Evolutionary conservation across 2,329 filamentous ascomycete species (phyloP), one percentile per base, ranked within the genome.

Genomic region (Penicillium sp.): DNA sequence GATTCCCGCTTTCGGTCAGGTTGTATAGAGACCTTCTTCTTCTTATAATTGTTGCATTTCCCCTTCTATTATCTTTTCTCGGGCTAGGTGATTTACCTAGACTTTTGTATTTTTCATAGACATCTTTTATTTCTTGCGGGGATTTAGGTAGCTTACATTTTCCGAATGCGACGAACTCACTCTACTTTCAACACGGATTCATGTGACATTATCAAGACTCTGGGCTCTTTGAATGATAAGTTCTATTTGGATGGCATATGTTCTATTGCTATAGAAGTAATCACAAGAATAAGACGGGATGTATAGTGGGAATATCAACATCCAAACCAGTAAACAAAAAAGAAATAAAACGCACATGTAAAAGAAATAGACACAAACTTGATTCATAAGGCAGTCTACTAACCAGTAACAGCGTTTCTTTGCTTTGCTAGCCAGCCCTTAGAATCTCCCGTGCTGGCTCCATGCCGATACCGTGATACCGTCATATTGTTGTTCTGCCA

Each of bases 1-100:
- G 69, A 99, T 99, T 72, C 94, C 94, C 50, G 89, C 92, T 38
- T 97, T 97, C 76, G 90, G 85, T 69, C 85, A 86, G 75, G 73
- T 86, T 57, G 77, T 86, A 73, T 85, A 81, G 63, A 66, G 47
- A 51, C 42, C 55, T 46, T 58, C 48, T 51, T 60, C 50, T 57
- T 60, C n/a, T n/a, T 60, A 55, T 61, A 65, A 64, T 63, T 56
- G 40, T 53, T 57, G 52, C 50, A 61, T 57, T 58, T 53, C 56
- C 56, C 58, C 50, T 51, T 57, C 46, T 55, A 40, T 50, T 55
- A 40, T 49, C 56, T 37, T 57, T 52, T 59, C 35, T 31, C 32
- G 37, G 37, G 13, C 20, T 38, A 42, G 40, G 47, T 40, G n/a
- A 26, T 11, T 50, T 45, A 13, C 42, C 49, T 35, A 34, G 55